phyloP scores from a whole-genome alignment of 148 eudicot species.

The Linanthus parryae region DNA sequence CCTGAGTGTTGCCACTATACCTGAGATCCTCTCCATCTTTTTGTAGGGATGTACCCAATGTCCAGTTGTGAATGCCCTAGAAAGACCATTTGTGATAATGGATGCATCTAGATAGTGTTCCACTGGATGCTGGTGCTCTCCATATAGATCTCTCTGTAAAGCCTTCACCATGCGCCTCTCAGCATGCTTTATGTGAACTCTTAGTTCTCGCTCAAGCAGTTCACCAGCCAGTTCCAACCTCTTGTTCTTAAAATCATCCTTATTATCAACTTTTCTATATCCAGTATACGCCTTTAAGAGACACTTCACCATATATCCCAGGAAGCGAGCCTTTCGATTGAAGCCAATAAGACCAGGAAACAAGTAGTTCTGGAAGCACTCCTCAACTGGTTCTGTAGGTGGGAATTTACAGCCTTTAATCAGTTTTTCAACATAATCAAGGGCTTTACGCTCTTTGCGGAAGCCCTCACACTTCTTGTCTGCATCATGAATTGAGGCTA shows the following conservation, averaged over 20 bases:
- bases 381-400: constrained; percentile 53
- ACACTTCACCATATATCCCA: constrained; percentile 85
- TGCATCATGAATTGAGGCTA: constrained; percentile 83
- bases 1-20: constrained; percentile 81
- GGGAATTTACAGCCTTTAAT: constrained; percentile 55
- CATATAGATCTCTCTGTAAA: constrained; percentile 84
- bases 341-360: constrained; percentile 55
- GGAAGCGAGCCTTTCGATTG: constrained; percentile 72
- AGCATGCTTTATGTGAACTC: constrained; percentile 77
- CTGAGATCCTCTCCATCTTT: constrained; percentile 61
- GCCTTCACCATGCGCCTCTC: constrained; percentile 90
- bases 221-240: constrained; percentile 82
- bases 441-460: constrained; percentile 38
- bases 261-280: constrained; percentile 66
- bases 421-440: constrained; percentile 31
- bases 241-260: constrained; percentile 91
- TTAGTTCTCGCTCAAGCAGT: constrained; percentile 75
- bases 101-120: constrained; percentile 87
- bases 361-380: constrained; percentile 35
- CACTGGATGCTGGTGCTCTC: constrained; percentile 45
- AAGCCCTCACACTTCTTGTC: constrained; percentile 61
- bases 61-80: constrained; percentile 89
- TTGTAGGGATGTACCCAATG: constrained; percentile 81
- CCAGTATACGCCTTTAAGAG: constrained; percentile 66
- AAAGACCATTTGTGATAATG: constrained; percentile 81